These are phyloP conservation scores for Penicillium goetzii DNA, from an alignment of 495 filamentous ascomycete genomes.

Conservation along the genomic window DNA sequence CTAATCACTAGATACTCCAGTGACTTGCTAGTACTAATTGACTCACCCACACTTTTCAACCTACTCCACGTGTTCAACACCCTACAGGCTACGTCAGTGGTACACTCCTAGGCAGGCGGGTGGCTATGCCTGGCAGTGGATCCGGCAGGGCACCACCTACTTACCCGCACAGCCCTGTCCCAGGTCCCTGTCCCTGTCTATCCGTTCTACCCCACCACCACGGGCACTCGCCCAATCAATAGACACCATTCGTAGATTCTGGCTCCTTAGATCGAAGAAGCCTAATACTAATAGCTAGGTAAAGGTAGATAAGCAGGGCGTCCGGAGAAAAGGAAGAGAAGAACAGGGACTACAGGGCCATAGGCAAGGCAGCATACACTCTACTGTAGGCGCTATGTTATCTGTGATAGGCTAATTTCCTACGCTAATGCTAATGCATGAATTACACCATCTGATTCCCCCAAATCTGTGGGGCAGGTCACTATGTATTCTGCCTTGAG, in stretches of 20 bases:
- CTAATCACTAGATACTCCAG: not conserved
- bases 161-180: not conserved
- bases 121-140: not conserved
- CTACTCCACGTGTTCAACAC: not conserved
- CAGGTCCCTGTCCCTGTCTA: too few species aligned
- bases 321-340: not conserved
- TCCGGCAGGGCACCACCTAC: not conserved
- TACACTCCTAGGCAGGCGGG: too few species aligned
- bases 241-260: too few species aligned
- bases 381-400: not conserved
- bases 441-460: not conserved
- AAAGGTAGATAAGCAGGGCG: not conserved
- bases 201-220: too few species aligned
- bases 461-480: too few species aligned
- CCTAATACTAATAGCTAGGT: not conserved
- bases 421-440: too few species aligned
- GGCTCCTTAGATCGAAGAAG: not conserved
- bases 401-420: not conserved
- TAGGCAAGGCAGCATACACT: not conserved
- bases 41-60: too few species aligned
- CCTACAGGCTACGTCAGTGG: not conserved
- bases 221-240: too few species aligned
- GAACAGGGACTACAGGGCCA: not conserved
- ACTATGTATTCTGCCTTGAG: not conserved
- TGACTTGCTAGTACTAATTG: too few species aligned